Conservation (phyloP, 164 flowering plant genomes). For the Annona squamosa region DNA sequence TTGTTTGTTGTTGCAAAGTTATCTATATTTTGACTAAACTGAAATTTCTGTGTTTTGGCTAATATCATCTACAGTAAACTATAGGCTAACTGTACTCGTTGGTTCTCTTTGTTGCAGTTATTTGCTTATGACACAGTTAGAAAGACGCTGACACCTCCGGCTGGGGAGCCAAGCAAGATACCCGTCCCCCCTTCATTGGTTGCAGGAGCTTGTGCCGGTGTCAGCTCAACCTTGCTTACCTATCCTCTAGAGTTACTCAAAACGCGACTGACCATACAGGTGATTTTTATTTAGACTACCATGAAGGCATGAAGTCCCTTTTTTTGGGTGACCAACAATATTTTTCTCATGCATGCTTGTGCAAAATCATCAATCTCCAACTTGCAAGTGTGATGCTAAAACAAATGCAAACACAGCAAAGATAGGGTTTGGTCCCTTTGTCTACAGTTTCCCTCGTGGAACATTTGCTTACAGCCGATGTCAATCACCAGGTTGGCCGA, state of each 20-base stretch:
- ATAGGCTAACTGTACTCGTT: neutral
- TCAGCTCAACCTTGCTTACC: constrained; percentile 76
- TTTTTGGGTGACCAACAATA: too few relatives aligned
- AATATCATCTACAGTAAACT: neutral
- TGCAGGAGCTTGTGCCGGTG: constrained; percentile 98
- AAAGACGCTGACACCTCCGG: constrained; percentile 55
- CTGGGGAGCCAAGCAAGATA: constrained; percentile 59
- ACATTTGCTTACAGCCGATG: neutral
- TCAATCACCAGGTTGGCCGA: neutral
- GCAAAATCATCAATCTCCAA: too few relatives aligned
- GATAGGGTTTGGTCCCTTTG: neutral
- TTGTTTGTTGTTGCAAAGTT: too few relatives aligned
- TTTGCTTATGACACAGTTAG: constrained; percentile 89
- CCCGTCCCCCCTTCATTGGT: constrained; percentile 75
- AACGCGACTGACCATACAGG: constrained; percentile 93
- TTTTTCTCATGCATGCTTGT: too few relatives aligned
- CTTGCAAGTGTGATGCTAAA: too few relatives aligned
- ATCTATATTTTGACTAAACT: too few relatives aligned
- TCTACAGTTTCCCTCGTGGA: neutral
- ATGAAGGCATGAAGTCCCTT: too few relatives aligned
- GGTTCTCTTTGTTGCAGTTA: constrained; percentile 42
- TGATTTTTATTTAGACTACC: constrained; percentile 12
- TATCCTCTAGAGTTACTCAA: constrained; percentile 93
- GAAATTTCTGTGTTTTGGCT: too few relatives aligned
- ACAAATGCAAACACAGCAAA: neutral